Base-by-base conservation (phyloP, 306 rosid species). In the Urtica urens region DNA sequence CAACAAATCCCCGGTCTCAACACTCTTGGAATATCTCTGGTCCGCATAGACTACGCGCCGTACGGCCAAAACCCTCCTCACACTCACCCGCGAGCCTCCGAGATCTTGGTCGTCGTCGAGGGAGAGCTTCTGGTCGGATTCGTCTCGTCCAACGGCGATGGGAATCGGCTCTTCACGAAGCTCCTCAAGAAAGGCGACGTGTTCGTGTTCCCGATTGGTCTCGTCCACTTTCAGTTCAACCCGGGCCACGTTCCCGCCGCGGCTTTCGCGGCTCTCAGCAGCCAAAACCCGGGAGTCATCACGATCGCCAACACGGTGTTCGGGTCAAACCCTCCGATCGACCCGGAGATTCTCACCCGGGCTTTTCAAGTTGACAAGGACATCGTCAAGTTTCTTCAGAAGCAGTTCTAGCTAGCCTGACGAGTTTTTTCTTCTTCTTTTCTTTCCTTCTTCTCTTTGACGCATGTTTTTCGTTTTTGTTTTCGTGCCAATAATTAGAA, bases 321-420 rank as follows among this genome's bases (percentile, higher is more conserved):
- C 52, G 78, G 71, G 26, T 58, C 78, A 1, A 43, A 57, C 2
- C 78, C 74, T 14, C 72, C 62, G 10, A 68, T 60, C 14, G 33
- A 66, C 26, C 13, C 20, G 0, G 66, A 64, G 1, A 59, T 73
- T 42, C 72, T 73, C 15, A 29, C 66, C 20, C 64, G 56, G 50
- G 65, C 71, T 7, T 73, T 73, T 50, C 71, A 59, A 10, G 58
- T 64, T 37, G 72, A 68, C 28, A 16, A 50, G 19, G 35, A 68
- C 0, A 13, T 55, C 8, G 26, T 64, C 3, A 58, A 60, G 1
- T 31, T 33, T 31, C 79, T 73, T 23, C 75, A 68, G 41, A 73
- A 63, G 62, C 71, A 67, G 49, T 68, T 73, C 58, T 35, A 16
- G 40, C 15, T 35, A 3, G 40, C 40, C n/a, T 10, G 33, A 28